These are phyloP conservation scores for Fusarium begoniae DNA, from an alignment of 2,329 filamentous ascomycete species.

Conservation along the genomic window DNA sequence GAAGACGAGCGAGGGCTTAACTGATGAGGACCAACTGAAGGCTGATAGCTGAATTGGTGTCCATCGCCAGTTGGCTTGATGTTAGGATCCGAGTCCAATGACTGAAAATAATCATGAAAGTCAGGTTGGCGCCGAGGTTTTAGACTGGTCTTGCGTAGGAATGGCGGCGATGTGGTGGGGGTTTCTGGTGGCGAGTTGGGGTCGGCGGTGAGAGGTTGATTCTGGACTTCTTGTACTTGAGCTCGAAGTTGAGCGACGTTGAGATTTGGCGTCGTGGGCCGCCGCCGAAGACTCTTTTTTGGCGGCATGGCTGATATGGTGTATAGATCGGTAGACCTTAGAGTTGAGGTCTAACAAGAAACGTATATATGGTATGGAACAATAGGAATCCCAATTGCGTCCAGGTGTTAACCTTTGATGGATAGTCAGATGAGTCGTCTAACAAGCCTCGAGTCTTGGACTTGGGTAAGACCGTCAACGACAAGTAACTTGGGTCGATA, in stretches of 20 bases:
- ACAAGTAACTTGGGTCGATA: slow-evolving; percentile 1
- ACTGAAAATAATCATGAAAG: slow-evolving; percentile 45
- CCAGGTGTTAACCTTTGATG: not conserved
- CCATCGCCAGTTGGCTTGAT: slow-evolving; percentile 55
- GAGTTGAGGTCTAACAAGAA: slow-evolving; percentile 25
- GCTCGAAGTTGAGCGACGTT: slow-evolving; percentile 41
- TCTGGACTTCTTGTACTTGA: slow-evolving; percentile 30
- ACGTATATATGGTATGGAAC: slow-evolving; percentile 40
- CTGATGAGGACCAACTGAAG: slow-evolving; percentile 47
- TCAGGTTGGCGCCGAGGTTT: slow-evolving; percentile 46
- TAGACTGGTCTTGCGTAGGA: slow-evolving; percentile 46
- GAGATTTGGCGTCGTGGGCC: slow-evolving; percentile 55
- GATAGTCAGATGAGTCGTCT: not conserved
- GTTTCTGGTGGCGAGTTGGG: slow-evolving; percentile 60
- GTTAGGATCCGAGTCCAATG: slow-evolving; percentile 49
- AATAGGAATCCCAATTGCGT: slow-evolving; percentile 2
- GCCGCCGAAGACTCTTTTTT: slow-evolving; percentile 48
- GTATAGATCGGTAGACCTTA: slow-evolving; percentile 4
- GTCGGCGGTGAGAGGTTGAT: slow-evolving; percentile 46
- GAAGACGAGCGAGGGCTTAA: slow-evolving; percentile 50
- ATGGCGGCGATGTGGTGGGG: slow-evolving; percentile 52
- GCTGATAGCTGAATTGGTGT: slow-evolving; percentile 55
- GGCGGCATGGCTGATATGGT: slow-evolving; percentile 41
- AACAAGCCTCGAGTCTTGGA: not conserved
- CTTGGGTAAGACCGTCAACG: slow-evolving; percentile 16